Conservation (phyloP, 208 protist genomes). For the Naegleria gruberi region DNA sequence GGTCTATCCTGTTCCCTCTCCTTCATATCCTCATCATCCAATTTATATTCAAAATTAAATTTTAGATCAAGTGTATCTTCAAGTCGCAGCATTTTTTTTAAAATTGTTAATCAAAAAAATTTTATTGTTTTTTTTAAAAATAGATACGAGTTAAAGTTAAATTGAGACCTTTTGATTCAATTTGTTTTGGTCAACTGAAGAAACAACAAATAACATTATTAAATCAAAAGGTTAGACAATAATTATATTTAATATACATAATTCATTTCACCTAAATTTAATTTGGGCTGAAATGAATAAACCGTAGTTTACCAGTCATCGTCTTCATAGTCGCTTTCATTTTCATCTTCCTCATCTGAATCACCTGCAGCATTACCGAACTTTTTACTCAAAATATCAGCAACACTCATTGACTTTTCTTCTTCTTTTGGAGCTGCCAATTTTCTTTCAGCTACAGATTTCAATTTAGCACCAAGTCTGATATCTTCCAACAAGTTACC, state of each 20-base stretch:
- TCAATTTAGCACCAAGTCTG: not conserved
- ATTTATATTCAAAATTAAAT: not conserved
- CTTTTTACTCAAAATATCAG: slow-evolving; percentile 10
- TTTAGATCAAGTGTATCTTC: not conserved
- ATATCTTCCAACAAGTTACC: slow-evolving; percentile 7
- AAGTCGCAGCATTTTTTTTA: not conserved
- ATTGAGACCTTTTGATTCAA: too few species aligned
- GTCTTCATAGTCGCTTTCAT: not conserved
- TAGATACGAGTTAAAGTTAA: too few species aligned
- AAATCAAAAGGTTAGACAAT: too few species aligned
- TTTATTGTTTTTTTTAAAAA: too few species aligned
- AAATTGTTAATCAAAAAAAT: too few species aligned
- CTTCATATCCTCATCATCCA: not conserved
- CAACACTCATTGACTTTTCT: not conserved
- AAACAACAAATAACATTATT: too few species aligned
- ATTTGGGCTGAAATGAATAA: too few species aligned
- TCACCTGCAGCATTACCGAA: not conserved
- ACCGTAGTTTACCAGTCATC: slow-evolving; percentile 5
- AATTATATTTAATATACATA: too few species aligned
- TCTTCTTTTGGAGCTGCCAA: not conserved
- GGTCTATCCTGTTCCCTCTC: not conserved
- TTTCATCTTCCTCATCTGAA: not conserved
- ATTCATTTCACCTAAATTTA: too few species aligned
- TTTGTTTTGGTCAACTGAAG: too few species aligned
- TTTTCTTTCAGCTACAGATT: not conserved